phyloP scores from a whole-genome alignment of 306 rosid species.

The Crataegus laevigata region DNA sequence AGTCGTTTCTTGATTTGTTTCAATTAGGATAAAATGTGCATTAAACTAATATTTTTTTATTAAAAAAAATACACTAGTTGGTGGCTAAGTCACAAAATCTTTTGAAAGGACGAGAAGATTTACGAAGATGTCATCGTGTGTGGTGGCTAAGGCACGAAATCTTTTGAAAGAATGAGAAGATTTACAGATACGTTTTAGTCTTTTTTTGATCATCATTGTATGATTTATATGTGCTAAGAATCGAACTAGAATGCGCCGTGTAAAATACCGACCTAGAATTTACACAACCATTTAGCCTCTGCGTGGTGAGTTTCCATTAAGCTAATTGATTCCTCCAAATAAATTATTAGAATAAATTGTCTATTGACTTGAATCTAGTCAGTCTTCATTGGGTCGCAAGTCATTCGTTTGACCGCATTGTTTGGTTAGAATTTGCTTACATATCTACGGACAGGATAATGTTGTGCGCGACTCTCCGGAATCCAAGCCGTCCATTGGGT shows the following conservation, averaged over 20 bases:
- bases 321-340: not conserved
- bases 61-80: too few relatives aligned
- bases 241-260: too few relatives aligned
- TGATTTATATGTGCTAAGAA: rapidly evolving
- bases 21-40: not conserved
- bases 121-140: too few relatives aligned
- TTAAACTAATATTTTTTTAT: not conserved
- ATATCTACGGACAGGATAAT: not conserved
- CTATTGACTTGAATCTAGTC: not conserved
- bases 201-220: rapidly evolving
- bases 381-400: not conserved
- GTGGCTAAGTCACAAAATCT: too few relatives aligned
- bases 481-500: not conserved
- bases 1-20: not conserved
- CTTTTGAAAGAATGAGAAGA: too few relatives aligned
- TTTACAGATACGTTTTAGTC: rapidly evolving
- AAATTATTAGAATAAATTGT: not conserved
- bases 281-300: too few relatives aligned
- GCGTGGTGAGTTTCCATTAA: not conserved
- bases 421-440: not conserved
- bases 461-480: not conserved
- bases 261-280: too few relatives aligned
- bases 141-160: too few relatives aligned
- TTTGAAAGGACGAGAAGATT: too few relatives aligned
- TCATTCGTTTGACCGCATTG: not conserved